Evolutionary conservation across 495 filamentous ascomycete genomes (phyloP), one percentile per base, ranked within the genome.

Genomic region (Parachaetomium inaequale): DNA sequence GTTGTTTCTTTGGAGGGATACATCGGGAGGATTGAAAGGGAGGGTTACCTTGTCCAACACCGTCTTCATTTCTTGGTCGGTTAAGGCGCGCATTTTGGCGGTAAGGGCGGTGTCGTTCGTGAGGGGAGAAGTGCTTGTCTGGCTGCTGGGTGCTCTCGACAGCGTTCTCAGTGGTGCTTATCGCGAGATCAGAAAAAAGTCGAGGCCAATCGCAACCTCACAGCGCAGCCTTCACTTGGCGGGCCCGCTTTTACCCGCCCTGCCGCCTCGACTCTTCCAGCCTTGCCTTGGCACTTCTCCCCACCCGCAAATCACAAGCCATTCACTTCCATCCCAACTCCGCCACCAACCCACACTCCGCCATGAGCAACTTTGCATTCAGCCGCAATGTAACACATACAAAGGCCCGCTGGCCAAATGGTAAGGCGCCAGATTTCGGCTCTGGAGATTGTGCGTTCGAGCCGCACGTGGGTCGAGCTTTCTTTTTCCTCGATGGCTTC

Each of bases 21-120:
- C 42, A 1, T 15, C n/a, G 4, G 42, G 42, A 46, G 7, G 42
- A 19, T 2, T 23, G 42, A 28, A 25, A 4, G 11, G 17, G n/a
- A 53, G 0, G 14, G 34, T 4, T 53, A 68, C 66, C 63, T 96
- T 96, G 55, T 82, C 75, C 74, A 96, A 92, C 61, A 95, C 83
- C 0, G 81, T 84, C 59, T 86, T 79, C 28, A 85, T 88, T 67
- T 92, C 90, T 62, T 76, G 68, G 70, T 92, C 89, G 21, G 88
- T 90, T 54, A 93, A 80, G 55, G 86, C 79, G 55, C 89, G 85
- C 89, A 93, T 93, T 21, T 62, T 76, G 65, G 46, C 55, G 31
- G 51, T 31, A 4, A 19, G 40, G 31, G 36, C 0, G 3, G n/a
- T 46, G 19, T 38, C 26, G 12, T 8, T 15, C 7, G 25, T 49